Evolutionary conservation across 441 rosid genomes (phyloP).

Genomic region (Theobroma grandiflorum): DNA sequence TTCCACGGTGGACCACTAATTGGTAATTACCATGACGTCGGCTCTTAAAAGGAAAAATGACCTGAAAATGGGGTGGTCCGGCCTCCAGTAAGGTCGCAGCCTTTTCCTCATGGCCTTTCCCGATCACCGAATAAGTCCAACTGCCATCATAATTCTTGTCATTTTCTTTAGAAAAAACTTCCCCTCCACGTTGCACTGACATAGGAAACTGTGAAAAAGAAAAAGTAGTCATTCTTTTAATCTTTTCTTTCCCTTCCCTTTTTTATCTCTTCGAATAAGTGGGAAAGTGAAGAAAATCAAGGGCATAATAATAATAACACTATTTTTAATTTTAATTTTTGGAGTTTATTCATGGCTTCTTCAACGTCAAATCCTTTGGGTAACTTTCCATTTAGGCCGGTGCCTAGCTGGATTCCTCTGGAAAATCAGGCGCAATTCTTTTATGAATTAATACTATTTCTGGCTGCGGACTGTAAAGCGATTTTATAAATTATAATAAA

Average conservation of each 20-base stretch:
- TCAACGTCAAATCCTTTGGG: background rate
- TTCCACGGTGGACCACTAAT: background rate
- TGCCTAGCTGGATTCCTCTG: background rate
- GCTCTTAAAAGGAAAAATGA: background rate
- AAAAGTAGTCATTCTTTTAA: background rate
- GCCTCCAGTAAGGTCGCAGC: background rate
- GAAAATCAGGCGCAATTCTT: background rate
- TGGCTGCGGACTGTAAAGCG: too few species aligned
- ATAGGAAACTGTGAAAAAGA: background rate
- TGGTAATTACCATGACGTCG: background rate
- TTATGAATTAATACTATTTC: too few species aligned
- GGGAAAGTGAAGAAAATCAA: background rate
- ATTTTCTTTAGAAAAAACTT: background rate
- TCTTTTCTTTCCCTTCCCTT: background rate
- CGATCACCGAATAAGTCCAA: background rate
- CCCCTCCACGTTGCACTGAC: background rate
- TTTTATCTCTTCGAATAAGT: background rate
- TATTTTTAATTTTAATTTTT: too few species aligned
- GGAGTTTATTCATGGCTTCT: background rate
- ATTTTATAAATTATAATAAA: background rate
- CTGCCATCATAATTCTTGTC: conserved; percentile 15
- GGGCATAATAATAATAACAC: background rate
- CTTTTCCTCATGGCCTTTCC: background rate
- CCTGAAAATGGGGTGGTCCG: background rate
- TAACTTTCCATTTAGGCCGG: background rate